phyloP scores from a whole-genome alignment of 495 filamentous ascomycete genomes.

The Chaetomium cochliodes region DNA sequence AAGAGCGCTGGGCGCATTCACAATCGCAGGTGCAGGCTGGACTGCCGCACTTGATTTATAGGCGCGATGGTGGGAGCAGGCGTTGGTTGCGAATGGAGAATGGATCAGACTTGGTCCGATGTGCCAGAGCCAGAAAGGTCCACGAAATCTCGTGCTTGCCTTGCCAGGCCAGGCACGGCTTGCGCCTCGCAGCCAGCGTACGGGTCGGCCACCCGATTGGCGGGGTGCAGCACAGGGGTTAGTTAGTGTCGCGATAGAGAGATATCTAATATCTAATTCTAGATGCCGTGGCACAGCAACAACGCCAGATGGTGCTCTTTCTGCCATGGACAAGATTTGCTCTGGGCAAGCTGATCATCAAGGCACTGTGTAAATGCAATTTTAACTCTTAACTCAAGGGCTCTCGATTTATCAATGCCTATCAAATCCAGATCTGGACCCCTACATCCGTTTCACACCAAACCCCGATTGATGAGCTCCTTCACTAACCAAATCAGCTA shows the following conservation, averaged over 20 bases:
- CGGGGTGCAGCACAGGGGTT: not conserved
- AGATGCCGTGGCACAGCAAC: too few species aligned
- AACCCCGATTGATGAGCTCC: too few species aligned
- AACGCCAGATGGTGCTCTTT: too few species aligned
- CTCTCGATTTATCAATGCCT: too few species aligned
- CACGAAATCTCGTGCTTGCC: constrained; percentile 11
- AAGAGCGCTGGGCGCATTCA: constrained; percentile 31
- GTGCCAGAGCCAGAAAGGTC: not conserved
- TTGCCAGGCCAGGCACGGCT: constrained; percentile 1
- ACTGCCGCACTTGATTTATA: constrained; percentile 2
- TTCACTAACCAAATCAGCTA: too few species aligned
- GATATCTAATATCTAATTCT: too few species aligned
- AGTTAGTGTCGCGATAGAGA: not conserved
- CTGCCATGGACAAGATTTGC: too few species aligned
- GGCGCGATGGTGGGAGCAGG: not conserved
- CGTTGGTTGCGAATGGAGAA: not conserved
- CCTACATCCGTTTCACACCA: too few species aligned
- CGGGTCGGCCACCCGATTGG: constrained; percentile 13
- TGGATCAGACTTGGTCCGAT: not conserved
- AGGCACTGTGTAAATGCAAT: too few species aligned
- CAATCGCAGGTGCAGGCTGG: constrained; percentile 12
- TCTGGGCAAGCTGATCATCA: too few species aligned
- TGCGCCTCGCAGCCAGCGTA: not conserved
- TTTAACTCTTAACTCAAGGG: too few species aligned
- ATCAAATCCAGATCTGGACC: too few species aligned